A percentile compares a stretch with the other conserved stretches of the same genome.
phyloP scores from a whole-genome alignment of 2,329 filamentous ascomycete species.

The Venturia aucupariae region DNA sequence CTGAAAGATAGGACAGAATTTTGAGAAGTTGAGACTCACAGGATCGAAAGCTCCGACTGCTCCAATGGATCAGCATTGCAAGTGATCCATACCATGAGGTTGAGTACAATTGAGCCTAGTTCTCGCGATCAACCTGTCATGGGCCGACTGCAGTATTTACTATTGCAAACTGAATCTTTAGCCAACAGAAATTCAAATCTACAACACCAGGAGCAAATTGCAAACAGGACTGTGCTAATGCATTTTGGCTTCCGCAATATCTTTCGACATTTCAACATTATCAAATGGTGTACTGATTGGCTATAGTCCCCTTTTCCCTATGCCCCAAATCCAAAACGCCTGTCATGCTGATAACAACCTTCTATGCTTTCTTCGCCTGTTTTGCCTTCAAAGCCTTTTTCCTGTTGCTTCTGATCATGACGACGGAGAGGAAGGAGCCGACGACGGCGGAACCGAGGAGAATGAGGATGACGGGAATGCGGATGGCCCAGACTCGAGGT shows the following conservation, averaged over 20 bases:
- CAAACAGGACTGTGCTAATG: not conserved
- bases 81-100: too few species aligned
- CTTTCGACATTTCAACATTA: not conserved
- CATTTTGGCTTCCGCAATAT: not conserved
- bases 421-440: constrained; percentile 87
- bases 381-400: constrained; percentile 96
- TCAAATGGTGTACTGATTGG: not conserved
- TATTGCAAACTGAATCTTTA: not conserved
- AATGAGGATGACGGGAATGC: constrained; percentile 93
- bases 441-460: constrained; percentile 88
- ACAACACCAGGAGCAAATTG: not conserved
- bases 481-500: constrained; percentile 96
- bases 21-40: too few species aligned
- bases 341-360: not conserved
- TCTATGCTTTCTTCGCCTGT: constrained; percentile 56
- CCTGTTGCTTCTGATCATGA: constrained; percentile 98
- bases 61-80: too few species aligned
- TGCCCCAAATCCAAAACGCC: not conserved
- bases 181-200: too few species aligned
- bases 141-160: not conserved
- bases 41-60: too few species aligned
- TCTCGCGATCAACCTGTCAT: not conserved
- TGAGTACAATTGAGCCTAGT: too few species aligned
- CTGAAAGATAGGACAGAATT: too few species aligned
- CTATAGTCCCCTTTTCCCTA: not conserved